Percentiles rank a stretch among this genome's conserved stretches.
These are phyloP conservation scores for Ceratocystis cacaofunesta DNA, from an alignment of 2,329 filamentous ascomycete genomes.

Conservation along the genomic window DNA sequence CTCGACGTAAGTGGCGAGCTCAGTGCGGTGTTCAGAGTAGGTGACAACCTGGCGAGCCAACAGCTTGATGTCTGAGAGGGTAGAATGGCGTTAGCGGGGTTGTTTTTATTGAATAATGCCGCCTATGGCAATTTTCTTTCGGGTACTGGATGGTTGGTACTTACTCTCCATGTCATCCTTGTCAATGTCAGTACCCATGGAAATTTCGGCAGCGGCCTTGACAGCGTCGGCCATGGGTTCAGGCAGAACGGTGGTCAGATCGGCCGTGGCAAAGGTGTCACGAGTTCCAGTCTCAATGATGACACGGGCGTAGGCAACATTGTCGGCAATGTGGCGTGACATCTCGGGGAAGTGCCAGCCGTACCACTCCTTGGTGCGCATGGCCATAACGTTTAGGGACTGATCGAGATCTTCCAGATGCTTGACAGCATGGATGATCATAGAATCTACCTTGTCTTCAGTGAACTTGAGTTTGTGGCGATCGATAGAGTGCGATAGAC, in stretches of 20 bases:
- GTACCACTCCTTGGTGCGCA: conserved; percentile 99
- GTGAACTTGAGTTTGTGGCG: conserved; percentile 98
- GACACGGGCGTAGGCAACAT: conserved; percentile 80
- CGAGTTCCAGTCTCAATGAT: conserved; percentile 84
- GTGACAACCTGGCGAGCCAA: conserved; percentile 86
- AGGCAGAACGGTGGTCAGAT: conserved; percentile 80
- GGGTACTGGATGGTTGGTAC: neutral
- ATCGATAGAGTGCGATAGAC: conserved; percentile 91
- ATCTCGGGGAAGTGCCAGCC: conserved; percentile 99
- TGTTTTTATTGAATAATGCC: neutral
- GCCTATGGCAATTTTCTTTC: neutral
- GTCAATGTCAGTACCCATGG: conserved; percentile 96
- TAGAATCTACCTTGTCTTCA: conserved; percentile 95
- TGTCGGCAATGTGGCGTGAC: conserved; percentile 93
- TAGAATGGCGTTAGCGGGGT: neutral
- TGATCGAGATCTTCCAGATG: conserved; percentile 95
- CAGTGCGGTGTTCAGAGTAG: conserved; percentile 78
- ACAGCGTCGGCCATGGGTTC: conserved; percentile 87
- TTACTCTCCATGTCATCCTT: conserved; percentile 70
- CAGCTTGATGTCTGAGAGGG: conserved; percentile 51
- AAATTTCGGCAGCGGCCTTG: conserved; percentile 88
- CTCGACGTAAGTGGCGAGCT: conserved; percentile 78
- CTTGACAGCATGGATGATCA: conserved; percentile 96
- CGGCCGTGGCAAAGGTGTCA: conserved; percentile 56
- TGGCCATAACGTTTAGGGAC: conserved; percentile 95